phyloP scores from a whole-genome alignment of 257 asterid species.

The Ehretia macrophylla region DNA sequence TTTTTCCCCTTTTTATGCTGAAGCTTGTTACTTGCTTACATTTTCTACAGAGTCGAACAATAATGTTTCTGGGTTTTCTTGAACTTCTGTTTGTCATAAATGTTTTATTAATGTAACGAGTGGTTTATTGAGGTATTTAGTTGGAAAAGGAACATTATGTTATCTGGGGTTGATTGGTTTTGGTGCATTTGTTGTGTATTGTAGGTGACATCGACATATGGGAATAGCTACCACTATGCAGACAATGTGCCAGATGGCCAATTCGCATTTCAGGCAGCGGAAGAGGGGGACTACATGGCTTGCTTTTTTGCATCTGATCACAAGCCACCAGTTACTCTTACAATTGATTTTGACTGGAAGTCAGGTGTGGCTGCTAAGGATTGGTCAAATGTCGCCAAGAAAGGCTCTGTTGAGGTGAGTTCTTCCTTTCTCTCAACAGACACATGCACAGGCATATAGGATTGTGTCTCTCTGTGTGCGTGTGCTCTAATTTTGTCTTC shows the following conservation, averaged over 20 bases:
- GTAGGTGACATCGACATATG: constrained; percentile 83
- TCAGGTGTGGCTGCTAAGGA: constrained; percentile 95
- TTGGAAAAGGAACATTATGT: background rate
- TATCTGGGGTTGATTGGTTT: background rate
- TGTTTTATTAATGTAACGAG: too few species aligned
- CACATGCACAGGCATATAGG: too few species aligned
- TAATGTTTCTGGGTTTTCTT: too few species aligned
- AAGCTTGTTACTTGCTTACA: too few species aligned
- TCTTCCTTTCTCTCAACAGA: background rate
- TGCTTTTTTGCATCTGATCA: constrained; percentile 78
- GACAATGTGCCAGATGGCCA: constrained; percentile 81
- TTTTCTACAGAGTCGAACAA: too few species aligned
- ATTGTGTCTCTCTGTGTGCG: background rate
- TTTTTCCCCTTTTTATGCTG: too few species aligned
- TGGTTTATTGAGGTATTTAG: too few species aligned
- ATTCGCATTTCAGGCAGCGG: constrained; percentile 75
- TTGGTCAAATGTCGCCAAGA: constrained; percentile 87
- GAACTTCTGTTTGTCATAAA: too few species aligned
- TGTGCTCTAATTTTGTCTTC: background rate
- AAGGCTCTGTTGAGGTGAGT: constrained; percentile 88
- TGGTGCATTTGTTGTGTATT: background rate
- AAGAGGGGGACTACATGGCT: constrained; percentile 87
- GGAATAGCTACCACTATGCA: constrained; percentile 70
- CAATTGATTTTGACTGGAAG: constrained; percentile 85
- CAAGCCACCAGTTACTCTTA: constrained; percentile 53